Conservation (phyloP, 345 rosid genomes). For the Lagerstroemia speciosa region DNA sequence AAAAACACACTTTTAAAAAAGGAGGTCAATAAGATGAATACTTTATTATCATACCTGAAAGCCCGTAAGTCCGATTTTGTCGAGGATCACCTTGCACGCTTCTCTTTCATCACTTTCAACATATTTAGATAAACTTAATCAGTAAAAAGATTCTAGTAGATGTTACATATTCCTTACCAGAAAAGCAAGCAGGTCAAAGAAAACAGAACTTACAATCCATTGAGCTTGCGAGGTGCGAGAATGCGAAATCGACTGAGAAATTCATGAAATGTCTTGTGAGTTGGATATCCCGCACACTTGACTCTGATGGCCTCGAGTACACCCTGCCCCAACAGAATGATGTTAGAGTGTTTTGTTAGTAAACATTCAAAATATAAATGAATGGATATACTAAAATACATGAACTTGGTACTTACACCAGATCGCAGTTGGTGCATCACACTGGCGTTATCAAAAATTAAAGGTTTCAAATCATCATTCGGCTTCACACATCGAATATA, state of each 20-base stretch:
- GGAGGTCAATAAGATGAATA: background rate
- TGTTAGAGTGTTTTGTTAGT: constrained; percentile 11
- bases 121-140: background rate
- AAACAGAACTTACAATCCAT: constrained; percentile 37
- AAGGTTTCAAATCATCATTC: constrained; percentile 53
- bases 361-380: constrained; percentile 8
- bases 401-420: constrained; percentile 57
- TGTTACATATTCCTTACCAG: background rate
- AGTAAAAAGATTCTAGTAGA: background rate
- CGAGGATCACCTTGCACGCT: constrained; percentile 72
- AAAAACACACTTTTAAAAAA: background rate
- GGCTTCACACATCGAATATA: constrained; percentile 96
- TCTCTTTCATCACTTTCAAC: constrained; percentile 45
- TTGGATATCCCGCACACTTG: constrained; percentile 83
- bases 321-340: constrained; percentile 57
- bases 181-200: background rate
- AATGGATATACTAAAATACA: background rate
- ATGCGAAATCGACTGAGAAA: constrained; percentile 52
- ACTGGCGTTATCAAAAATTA: constrained; percentile 45
- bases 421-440: constrained; percentile 84
- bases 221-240: constrained; percentile 58
- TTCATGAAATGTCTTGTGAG: constrained; percentile 55
- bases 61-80: constrained; percentile 49
- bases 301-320: constrained; percentile 91
- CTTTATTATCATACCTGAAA: constrained; percentile 46